A percentile compares a stretch with the other conserved stretches of the same genome.
Conservation (phyloP, 192 early-diverging fungal genomes). For the Coemansia sp. region DNA sequence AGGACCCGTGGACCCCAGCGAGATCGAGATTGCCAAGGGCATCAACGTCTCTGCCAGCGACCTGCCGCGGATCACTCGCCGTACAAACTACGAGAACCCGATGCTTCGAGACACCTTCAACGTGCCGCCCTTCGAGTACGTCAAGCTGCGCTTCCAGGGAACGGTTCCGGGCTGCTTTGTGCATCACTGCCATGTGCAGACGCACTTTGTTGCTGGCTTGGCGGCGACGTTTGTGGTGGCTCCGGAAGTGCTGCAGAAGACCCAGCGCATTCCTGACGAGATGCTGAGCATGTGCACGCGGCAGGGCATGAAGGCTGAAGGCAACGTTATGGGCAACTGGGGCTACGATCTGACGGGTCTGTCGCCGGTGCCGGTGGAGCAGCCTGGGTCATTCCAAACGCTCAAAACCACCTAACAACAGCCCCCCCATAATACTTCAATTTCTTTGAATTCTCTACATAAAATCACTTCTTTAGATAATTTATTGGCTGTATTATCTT, state of each 20-base stretch:
- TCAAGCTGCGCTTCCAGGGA: slow-evolving; percentile 66
- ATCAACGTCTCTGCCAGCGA: not conserved
- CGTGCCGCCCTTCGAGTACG: slow-evolving; percentile 57
- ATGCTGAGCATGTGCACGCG: slow-evolving; percentile 58
- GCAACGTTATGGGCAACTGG: slow-evolving; percentile 72
- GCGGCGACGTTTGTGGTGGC: slow-evolving; percentile 67
- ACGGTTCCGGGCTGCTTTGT: slow-evolving; percentile 79
- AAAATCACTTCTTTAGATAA: too few species aligned
- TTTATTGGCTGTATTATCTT: too few species aligned
- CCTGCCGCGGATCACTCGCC: not conserved
- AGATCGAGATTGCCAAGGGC: not conserved
- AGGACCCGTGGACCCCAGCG: slow-evolving; percentile 30
- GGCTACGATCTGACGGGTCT: slow-evolving; percentile 65
- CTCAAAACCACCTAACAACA: not conserved
- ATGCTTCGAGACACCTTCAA: slow-evolving; percentile 67
- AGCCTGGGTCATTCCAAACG: not conserved
- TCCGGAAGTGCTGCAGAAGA: slow-evolving; percentile 54
- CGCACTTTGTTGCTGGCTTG: slow-evolving; percentile 63
- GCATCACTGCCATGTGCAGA: slow-evolving; percentile 74
- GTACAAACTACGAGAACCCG: slow-evolving; percentile 4
- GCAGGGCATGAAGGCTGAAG: slow-evolving; percentile 54
- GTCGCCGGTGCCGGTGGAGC: slow-evolving; percentile 9
- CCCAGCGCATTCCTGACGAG: slow-evolving; percentile 23
- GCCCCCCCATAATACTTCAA: too few species aligned
- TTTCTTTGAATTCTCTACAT: too few species aligned